phyloP scores from a whole-genome alignment of 768 basidiomycete genomes.

The Leccinum disarticulatum region DNA sequence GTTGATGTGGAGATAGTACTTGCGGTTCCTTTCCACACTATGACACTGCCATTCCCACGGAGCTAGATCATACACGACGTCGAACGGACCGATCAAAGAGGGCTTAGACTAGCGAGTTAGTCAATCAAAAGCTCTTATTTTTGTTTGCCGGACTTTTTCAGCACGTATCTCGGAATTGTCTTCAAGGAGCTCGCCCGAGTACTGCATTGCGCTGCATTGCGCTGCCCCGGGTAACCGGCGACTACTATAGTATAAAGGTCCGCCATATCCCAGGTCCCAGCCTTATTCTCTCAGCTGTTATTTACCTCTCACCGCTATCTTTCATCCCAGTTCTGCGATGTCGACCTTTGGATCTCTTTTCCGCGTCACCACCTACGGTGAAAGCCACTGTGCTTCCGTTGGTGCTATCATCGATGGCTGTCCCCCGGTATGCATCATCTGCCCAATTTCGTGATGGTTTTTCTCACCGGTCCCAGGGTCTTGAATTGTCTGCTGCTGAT shows the following conservation, averaged over 20 bases:
- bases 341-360: slow-evolving; percentile 91
- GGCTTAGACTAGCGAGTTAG: not conserved
- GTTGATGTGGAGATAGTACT: not conserved
- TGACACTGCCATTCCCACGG: slow-evolving; percentile 23
- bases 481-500: slow-evolving; percentile 75
- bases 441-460: slow-evolving; percentile 8
- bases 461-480: slow-evolving; percentile 55
- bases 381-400: slow-evolving; percentile 95
- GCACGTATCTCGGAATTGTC: slow-evolving; percentile 7
- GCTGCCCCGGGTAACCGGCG: slow-evolving; percentile 8
- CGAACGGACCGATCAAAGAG: not conserved
- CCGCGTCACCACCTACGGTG: slow-evolving; percentile 96
- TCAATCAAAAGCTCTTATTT: not conserved
- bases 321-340: slow-evolving; percentile 48
- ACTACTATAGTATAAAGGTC: slow-evolving; percentile 21
- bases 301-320: slow-evolving; percentile 16
- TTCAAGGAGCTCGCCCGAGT: slow-evolving; percentile 19
- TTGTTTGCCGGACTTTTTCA: not conserved
- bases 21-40: slow-evolving; percentile 3
- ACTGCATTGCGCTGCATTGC: slow-evolving; percentile 24
- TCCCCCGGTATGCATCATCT: slow-evolving; percentile 69
- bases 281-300: not conserved
- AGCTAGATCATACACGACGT: slow-evolving; percentile 4
- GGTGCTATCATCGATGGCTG: slow-evolving; percentile 98
- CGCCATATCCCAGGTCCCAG: slow-evolving; percentile 3